A percentile compares a stretch with the other conserved stretches of the same genome.
Conservation (phyloP, 1,139 yeast genomes). For the Blastobotrys elegans region DNA sequence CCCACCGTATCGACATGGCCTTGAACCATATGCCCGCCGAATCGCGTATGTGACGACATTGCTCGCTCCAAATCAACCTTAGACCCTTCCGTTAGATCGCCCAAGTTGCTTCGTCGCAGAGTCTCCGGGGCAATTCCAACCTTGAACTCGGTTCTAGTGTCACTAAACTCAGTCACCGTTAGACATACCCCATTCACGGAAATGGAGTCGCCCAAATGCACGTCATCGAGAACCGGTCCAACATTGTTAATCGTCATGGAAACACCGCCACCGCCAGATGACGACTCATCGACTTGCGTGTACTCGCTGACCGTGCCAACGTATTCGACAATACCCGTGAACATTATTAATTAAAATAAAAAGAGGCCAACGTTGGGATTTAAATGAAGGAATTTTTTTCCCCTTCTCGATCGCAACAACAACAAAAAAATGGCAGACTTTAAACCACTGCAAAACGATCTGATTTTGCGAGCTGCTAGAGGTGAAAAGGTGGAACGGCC, state of each 20-base stretch:
- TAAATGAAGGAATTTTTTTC: neutral
- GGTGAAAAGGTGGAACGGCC: constrained; percentile 90
- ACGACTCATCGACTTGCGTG: constrained; percentile 46
- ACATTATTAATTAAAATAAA: constrained; percentile 46
- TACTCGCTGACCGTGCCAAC: constrained; percentile 61
- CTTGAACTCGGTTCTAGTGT: constrained; percentile 49
- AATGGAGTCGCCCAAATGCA: constrained; percentile 89
- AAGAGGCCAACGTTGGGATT: neutral
- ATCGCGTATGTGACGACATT: constrained; percentile 70
- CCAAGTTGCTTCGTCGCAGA: constrained; percentile 72
- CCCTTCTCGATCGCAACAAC: neutral
- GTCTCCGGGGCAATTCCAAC: constrained; percentile 96
- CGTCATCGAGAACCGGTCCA: constrained; percentile 60
- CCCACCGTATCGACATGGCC: constrained; percentile 96
- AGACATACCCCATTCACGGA: constrained; percentile 85
- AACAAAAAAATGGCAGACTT: constrained; percentile 18
- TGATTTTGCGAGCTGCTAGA: constrained; percentile 82
- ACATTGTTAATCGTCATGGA: constrained; percentile 66
- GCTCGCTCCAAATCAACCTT: constrained; percentile 90
- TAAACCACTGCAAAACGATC: constrained; percentile 66
- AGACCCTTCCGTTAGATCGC: constrained; percentile 50
- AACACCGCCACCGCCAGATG: constrained; percentile 74
- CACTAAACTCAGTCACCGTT: constrained; percentile 77
- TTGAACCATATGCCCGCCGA: constrained; percentile 97
- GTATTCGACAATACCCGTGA: constrained; percentile 88